These are phyloP conservation scores for Coprinopsis strossmayeri DNA, from an alignment of 768 basidiomycete species.

Conservation along the genomic window DNA sequence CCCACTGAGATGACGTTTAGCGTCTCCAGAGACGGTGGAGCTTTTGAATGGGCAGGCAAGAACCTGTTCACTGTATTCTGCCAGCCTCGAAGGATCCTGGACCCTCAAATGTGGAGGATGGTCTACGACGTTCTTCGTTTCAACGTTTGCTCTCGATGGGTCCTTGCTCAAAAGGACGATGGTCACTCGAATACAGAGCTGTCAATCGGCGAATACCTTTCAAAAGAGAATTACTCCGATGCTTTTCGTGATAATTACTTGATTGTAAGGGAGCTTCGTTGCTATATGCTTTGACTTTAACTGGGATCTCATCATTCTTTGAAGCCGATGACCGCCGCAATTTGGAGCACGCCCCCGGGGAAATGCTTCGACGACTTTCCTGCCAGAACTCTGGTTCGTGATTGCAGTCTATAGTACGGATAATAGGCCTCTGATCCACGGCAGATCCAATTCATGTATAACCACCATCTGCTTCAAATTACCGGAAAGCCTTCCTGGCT, in stretches of 20 bases:
- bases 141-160: slow-evolving; percentile 56
- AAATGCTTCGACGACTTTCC: slow-evolving; percentile 67
- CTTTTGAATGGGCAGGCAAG: slow-evolving; percentile 74
- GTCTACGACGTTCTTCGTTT: slow-evolving; percentile 67
- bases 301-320: slow-evolving; percentile 2
- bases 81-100: slow-evolving; percentile 53
- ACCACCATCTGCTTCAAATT: slow-evolving; percentile 69
- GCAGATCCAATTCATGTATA: slow-evolving; percentile 65
- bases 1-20: slow-evolving; percentile 75
- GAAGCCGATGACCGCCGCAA: slow-evolving; percentile 80
- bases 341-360: slow-evolving; percentile 75
- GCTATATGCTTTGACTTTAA: background rate
- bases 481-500: slow-evolving; percentile 67
- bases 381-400: slow-evolving; percentile 50
- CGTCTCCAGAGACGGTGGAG: slow-evolving; percentile 62
- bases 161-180: slow-evolving; percentile 29
- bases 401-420: too few relatives aligned
- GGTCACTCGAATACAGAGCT: slow-evolving; percentile 44
- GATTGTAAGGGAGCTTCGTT: slow-evolving; percentile 39
- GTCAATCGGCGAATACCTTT: slow-evolving; percentile 53
- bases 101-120: slow-evolving; percentile 65
- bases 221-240: slow-evolving; percentile 56
- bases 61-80: slow-evolving; percentile 59
- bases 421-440: background rate
- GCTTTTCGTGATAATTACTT: slow-evolving; percentile 71